Evolutionary conservation across 768 basidiomycete genomes (phyloP), one percentile per base, ranked within the genome.

Genomic region (Psilocybe sp.): DNA sequence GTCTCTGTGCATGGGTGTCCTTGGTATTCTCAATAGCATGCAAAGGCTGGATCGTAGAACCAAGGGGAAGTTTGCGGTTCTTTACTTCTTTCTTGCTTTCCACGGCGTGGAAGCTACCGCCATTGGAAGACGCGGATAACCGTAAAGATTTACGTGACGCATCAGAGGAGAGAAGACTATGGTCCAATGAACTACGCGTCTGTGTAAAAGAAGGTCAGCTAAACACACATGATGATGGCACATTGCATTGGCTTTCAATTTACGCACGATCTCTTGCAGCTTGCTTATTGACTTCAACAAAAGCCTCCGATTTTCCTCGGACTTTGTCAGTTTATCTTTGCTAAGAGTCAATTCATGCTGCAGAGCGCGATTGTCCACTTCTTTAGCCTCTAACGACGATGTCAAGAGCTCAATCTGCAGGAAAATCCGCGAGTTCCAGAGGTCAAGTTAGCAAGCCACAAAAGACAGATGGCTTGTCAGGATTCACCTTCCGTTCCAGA

Each of bases 221-320:
- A 47, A 16, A 38, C 6, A n/a, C 18, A 18, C 15, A 41, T 14
- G 20, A 14, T 14, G 14, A 14, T 19, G 14, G 32, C 23, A 9
- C 18, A 44, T 16, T 15, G 37, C 3, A 40, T 31, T 31, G 18
- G 43, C 15, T 19, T 15, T 18, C 16, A 13, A 8, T 13, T 3
- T 12, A 50, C 61, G 58, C 46, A 66, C 62, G 37, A 64, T 62
- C 32, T 48, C 57, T 38, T 63, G 64, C 18, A 70, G 54, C 40
- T 66, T 64, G 18, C 57, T 53, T 23, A 70, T 63, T 40, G 65
- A 68, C 12, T 52, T 40, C 32, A 61, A 50, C 18, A 70, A 54
- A 13, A 45, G 54, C 40, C 62, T 63, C 13, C 64, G 63, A 33
- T 49, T 63, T 14, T 63, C 64, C 48, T 67, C 66, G 2, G 57